Base-by-base conservation (phyloP, 202 grass and related monocot species). In the Sporobolus alterniflorus region DNA sequence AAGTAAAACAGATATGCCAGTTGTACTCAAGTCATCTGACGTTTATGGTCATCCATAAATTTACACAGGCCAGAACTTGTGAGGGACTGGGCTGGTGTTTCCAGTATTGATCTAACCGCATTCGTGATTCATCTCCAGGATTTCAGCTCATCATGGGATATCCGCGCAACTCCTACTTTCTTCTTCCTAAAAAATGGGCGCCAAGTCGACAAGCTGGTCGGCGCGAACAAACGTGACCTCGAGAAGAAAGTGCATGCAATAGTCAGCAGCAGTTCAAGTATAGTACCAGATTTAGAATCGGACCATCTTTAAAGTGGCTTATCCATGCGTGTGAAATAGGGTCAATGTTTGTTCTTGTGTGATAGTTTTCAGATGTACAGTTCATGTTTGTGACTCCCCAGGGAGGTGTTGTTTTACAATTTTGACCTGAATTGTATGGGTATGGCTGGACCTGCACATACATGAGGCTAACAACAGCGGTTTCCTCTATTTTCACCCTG, bases 141-240 rank as follows among this genome's bases (percentile, higher is more conserved):
- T 80, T 95, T 95, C 21, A 95, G 95, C 31, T 91, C 95, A 20
- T 91, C 90, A 77, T 95, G 88, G 95, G 95, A 98, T 78, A 90
- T 98, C 64, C 92, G 79, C 13, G 95, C 92, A 28, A 98, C 95
- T 29, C 95, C 95, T 0, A 93, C 95, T 3, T 98, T 98, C 83
- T 88, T 93, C 67, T 98, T 98, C 73, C 71, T 98, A 11, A 95
- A 95, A 62, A 88, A 98, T 24, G 88, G 84, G 33, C 68, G 91
- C 88, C 95, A 93, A 64, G 9, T 94, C 2, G 95, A 98, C 87
- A 98, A 94, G 78, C 95, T 98, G 12, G 86, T 98, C 0, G 95
- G 95, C 0, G 95, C 95, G 5, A 98, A 98, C 78, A 98, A 56
- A 82, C 92, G 92, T 6, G 95, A 94, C 74, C 84, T 94, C 1